Conservation (phyloP, 176 grass and related monocot species). For the Eragrostis nindensis region DNA sequence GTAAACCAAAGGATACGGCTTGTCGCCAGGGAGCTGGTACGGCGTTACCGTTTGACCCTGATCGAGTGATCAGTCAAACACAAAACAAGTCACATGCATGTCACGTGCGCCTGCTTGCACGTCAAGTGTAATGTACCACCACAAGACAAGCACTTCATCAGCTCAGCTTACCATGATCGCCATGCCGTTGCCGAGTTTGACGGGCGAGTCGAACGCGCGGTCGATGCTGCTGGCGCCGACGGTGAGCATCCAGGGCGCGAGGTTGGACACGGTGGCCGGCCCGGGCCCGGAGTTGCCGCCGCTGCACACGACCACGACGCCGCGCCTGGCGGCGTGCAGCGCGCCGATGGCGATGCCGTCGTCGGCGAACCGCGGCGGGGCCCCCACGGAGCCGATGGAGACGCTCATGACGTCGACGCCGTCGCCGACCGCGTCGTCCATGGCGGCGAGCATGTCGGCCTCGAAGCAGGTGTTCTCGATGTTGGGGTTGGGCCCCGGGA, state of each 20-base stretch:
- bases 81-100: background rate
- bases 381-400: slow-evolving; percentile 66
- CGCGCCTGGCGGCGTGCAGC: slow-evolving; percentile 60
- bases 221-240: slow-evolving; percentile 96
- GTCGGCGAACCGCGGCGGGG: slow-evolving; percentile 31
- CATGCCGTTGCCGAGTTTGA: slow-evolving; percentile 62
- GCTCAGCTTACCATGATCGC: slow-evolving; percentile 51
- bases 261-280: slow-evolving; percentile 73
- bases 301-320: slow-evolving; percentile 82
- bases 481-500: slow-evolving; percentile 85
- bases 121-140: too few species aligned
- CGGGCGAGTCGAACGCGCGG: slow-evolving; percentile 64
- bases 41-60: slow-evolving; percentile 92
- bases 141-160: background rate
- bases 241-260: slow-evolving; percentile 88
- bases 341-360: slow-evolving; percentile 86
- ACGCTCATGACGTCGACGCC: slow-evolving; percentile 87
- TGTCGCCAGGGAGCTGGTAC: slow-evolving; percentile 42
- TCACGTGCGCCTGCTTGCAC: too few species aligned
- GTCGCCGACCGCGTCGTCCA: slow-evolving; percentile 92
- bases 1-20: slow-evolving; percentile 68
- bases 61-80: background rate
- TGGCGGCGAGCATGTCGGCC: slow-evolving; percentile 91
- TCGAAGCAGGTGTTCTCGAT: slow-evolving; percentile 94
- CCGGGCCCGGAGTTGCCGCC: slow-evolving; percentile 83